Conservation (phyloP, 2,329 filamentous ascomycete species). For the Penicillium sp. region DNA sequence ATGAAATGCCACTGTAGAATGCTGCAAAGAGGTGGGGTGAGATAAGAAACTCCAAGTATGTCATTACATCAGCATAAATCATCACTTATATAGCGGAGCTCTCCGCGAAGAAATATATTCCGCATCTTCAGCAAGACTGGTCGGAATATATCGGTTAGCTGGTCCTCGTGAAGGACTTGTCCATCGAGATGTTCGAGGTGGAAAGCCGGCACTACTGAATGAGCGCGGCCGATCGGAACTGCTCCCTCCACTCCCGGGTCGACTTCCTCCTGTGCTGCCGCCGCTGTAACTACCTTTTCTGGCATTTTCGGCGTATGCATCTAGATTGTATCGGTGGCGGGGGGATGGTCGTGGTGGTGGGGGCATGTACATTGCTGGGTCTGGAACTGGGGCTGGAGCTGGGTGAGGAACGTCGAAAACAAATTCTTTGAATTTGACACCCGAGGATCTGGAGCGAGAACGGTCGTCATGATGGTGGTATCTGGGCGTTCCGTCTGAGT, state of each 20-base stretch:
- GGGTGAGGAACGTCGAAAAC: slow-evolving; percentile 22
- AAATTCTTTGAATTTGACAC: slow-evolving; percentile 27
- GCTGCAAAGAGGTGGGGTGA: neutral
- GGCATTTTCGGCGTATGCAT: slow-evolving; percentile 25
- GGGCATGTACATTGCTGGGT: slow-evolving; percentile 15
- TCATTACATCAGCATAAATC: slow-evolving; percentile 2
- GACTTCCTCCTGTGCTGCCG: slow-evolving; percentile 16
- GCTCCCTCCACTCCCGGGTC: slow-evolving; percentile 25
- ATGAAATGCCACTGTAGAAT: neutral
- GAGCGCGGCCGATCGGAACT: slow-evolving; percentile 26
- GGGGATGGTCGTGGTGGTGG: slow-evolving; percentile 18
- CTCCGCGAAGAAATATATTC: slow-evolving; percentile 15
- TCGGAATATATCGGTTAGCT: slow-evolving; percentile 22
- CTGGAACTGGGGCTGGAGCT: slow-evolving; percentile 12
- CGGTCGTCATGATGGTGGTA: slow-evolving; percentile 9
- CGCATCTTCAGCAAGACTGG: slow-evolving; percentile 15
- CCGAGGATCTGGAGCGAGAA: slow-evolving; percentile 15
- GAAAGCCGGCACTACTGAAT: slow-evolving; percentile 19
- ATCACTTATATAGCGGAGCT: slow-evolving; percentile 20
- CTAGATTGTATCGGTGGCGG: slow-evolving; percentile 24
- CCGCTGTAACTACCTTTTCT: slow-evolving; percentile 27
- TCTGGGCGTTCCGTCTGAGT: slow-evolving; percentile 10
- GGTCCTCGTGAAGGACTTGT: slow-evolving; percentile 19
- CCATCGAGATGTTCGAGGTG: slow-evolving; percentile 13
- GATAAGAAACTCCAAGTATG: neutral